phyloP scores from a whole-genome alignment of 306 rosid genomes.

The Amphicarpaea edgeworthii region DNA sequence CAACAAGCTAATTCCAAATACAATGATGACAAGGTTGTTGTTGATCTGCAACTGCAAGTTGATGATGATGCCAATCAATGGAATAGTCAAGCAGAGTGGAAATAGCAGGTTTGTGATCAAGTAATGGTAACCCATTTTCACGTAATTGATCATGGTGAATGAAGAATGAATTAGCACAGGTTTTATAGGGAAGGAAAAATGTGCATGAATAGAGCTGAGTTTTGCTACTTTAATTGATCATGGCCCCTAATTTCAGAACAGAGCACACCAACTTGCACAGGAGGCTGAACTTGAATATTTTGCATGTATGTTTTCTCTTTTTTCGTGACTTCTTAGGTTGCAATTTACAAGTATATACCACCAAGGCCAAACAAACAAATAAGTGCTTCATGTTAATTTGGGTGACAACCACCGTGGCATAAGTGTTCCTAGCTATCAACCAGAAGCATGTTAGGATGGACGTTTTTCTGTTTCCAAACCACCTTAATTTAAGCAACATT shows the following conservation, averaged over 20 bases:
- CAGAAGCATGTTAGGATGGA: too few species aligned
- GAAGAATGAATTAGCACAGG: neutral
- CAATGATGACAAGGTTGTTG: too few species aligned
- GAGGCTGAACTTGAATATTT: neutral
- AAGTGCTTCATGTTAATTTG: too few species aligned
- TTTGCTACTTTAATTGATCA: neutral
- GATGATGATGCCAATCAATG: conserved; percentile 52
- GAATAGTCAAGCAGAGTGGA: conserved; percentile 58
- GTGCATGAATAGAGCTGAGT: neutral
- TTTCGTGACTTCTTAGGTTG: neutral
- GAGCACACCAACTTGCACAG: neutral
- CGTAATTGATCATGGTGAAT: conserved; percentile 33
- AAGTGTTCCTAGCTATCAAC: neutral
- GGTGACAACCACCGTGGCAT: neutral
- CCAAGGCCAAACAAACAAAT: too few species aligned
- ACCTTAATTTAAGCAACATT: too few species aligned
- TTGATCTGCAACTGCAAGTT: too few species aligned
- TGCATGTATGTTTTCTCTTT: neutral
- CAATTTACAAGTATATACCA: neutral
- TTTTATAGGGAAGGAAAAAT: neutral
- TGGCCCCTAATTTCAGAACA: neutral
- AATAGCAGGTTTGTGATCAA: conserved; percentile 58
- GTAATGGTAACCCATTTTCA: conserved; percentile 66
- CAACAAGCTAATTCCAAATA: conserved; percentile 63
- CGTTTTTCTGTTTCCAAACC: too few species aligned